Conservation (phyloP, 2,329 filamentous ascomycete species). For the Epichloe elymi region DNA sequence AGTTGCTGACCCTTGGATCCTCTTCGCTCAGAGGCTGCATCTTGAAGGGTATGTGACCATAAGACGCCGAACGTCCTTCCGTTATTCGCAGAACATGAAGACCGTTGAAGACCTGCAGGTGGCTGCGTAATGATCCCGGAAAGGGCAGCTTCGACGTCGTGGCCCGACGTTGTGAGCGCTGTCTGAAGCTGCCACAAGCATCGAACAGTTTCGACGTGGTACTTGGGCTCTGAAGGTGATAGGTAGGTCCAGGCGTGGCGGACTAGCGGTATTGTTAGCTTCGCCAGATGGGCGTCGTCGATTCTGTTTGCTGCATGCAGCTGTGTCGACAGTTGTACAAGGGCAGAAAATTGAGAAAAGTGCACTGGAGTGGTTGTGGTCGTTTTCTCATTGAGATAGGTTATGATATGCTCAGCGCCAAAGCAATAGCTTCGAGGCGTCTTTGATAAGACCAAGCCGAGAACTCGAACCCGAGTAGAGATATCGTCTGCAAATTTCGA, state of each 20-base stretch:
- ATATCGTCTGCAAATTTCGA: slow-evolving; percentile 32
- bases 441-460: slow-evolving; percentile 45
- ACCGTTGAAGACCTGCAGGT: not conserved
- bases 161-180: slow-evolving; percentile 50
- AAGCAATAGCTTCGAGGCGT: slow-evolving; percentile 28
- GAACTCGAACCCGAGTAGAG: slow-evolving; percentile 43
- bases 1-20: slow-evolving; percentile 30
- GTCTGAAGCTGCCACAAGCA: slow-evolving; percentile 77
- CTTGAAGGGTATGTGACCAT: slow-evolving; percentile 68
- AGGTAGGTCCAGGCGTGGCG: slow-evolving; percentile 67
- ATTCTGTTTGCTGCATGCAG: slow-evolving; percentile 43
- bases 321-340: slow-evolving; percentile 43
- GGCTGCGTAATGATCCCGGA: slow-evolving; percentile 45
- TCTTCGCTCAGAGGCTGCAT: slow-evolving; percentile 40
- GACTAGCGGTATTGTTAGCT: slow-evolving; percentile 55
- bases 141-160: slow-evolving; percentile 70
- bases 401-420: slow-evolving; percentile 34
- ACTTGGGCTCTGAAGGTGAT: slow-evolving; percentile 73
- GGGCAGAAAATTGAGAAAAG: slow-evolving; percentile 45
- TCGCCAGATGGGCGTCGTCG: slow-evolving; percentile 37
- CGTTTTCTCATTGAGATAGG: slow-evolving; percentile 37
- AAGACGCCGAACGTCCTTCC: slow-evolving; percentile 60
- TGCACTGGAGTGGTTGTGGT: slow-evolving; percentile 23
- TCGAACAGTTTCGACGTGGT: slow-evolving; percentile 84
- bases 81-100: slow-evolving; percentile 34